Evolutionary conservation across 164 flowering plant species (phyloP), one percentile per base, ranked within the genome.

Genomic region (Tetrastigma voinierianum): DNA sequence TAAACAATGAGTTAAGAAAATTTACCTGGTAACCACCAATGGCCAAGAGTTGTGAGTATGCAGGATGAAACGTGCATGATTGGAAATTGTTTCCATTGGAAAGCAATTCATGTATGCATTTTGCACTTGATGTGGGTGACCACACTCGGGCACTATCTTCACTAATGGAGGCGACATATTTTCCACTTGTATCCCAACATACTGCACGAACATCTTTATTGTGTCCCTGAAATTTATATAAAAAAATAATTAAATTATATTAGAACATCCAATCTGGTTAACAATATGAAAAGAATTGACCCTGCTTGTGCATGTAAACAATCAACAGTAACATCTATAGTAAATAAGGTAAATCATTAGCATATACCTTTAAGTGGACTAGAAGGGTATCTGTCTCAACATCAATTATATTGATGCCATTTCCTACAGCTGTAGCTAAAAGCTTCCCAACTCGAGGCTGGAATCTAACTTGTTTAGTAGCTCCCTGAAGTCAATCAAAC

Each of bases 1-100:
- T 9, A 15, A 20, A 7, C 58, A 51, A 19, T 21, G 15, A 54
- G 14, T 0, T 15, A 49, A 1, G 51, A 25, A 3, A 13, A 14
- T 5, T 40, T 67, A 77, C 80, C 77, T 77, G 74, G 46, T 73
- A 62, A 43, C 77, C 66, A 18, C 80, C 80, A 52, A 77, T 56
- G 13, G 71, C 70, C 55, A 73, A 44, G 15, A 77, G 62, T 5
- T 45, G 62, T 32, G 58, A 43, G 54, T 73, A 73, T 15, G 62
- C 58, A n/a, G 77, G 77, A 70, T 77, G 77, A 49, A 77, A 77
- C 4, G 52, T 46, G 67, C 80, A 73, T 11, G 80, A 73, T 9
- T 71, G 77, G 63, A 70, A 77, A 53, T 62, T 74, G 56, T 63
- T 67, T 51, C 75, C 74, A 40, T 62, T 57, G 46, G 77, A 58